A percentile compares a stretch with the other conserved stretches of the same genome.
Conservation (phyloP, 768 basidiomycete species). For the Amanita pallidorosea region DNA sequence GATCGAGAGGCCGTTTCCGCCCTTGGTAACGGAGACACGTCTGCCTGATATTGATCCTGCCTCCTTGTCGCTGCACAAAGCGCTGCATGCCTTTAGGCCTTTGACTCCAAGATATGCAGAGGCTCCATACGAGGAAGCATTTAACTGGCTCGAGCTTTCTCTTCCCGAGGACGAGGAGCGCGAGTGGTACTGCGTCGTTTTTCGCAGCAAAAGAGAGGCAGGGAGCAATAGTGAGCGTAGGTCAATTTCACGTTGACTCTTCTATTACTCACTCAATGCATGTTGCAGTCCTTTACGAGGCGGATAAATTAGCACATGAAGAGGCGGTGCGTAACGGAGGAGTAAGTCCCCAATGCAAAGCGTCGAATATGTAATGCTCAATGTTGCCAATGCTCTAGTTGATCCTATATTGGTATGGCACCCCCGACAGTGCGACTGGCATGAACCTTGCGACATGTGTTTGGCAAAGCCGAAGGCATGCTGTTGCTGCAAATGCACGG, state of each 20-base stretch:
- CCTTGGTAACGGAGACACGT: constrained; percentile 57
- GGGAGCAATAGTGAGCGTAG: constrained; percentile 61
- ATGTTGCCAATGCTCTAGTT: constrained; percentile 29
- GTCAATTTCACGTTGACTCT: constrained; percentile 13
- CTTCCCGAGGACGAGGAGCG: constrained; percentile 64
- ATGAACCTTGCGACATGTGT: constrained; percentile 93
- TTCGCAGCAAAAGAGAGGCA: constrained; percentile 65
- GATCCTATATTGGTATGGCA: constrained; percentile 91
- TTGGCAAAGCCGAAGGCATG: constrained; percentile 85
- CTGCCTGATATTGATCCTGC: constrained; percentile 81
- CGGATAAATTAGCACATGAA: constrained; percentile 82
- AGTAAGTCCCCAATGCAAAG: constrained; percentile 30
- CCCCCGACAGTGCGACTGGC: constrained; percentile 63
- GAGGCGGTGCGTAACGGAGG: constrained; percentile 86
- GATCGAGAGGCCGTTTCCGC: constrained; percentile 21
- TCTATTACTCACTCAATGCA: constrained; percentile 1
- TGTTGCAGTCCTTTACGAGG: constrained; percentile 64
- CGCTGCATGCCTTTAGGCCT: constrained; percentile 69
- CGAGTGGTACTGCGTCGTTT: constrained; percentile 91
- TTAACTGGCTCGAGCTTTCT: constrained; percentile 75
- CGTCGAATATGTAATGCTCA: too few relatives aligned
- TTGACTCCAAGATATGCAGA: constrained; percentile 48
- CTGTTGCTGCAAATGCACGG: constrained; percentile 66
- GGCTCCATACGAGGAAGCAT: constrained; percentile 59
- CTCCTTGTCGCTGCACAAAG: constrained; percentile 78